phyloP scores from a whole-genome alignment of 2,329 filamentous ascomycete genomes.

The Pseudocercospora eumusae region DNA sequence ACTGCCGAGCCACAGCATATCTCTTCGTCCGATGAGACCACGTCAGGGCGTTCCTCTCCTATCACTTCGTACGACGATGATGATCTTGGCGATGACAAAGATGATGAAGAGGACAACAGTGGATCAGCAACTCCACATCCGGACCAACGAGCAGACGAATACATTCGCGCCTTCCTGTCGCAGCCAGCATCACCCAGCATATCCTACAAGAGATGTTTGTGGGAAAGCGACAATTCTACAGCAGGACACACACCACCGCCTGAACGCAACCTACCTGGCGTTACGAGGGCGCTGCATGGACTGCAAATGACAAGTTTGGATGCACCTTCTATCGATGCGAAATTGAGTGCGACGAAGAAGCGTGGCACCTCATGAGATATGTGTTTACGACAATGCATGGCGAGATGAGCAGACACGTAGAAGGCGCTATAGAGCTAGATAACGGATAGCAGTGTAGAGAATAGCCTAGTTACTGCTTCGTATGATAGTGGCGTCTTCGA shows the following conservation, averaged over 20 bases:
- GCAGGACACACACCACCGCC: conserved; percentile 15
- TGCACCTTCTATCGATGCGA: conserved; percentile 1
- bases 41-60: conserved; percentile 29
- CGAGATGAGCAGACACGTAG: too few species aligned
- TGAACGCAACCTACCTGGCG: conserved; percentile 17
- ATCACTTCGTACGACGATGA: conserved; percentile 30
- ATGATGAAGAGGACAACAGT: conserved; percentile 12
- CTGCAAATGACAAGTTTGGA: conserved; percentile 27
- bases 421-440: conserved; percentile 1
- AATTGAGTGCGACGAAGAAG: not conserved
- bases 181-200: conserved; percentile 30
- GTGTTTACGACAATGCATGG: not conserved
- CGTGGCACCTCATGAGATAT: not conserved
- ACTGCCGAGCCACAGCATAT: conserved; percentile 14
- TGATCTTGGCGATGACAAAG: conserved; percentile 23
- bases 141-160: conserved; percentile 15
- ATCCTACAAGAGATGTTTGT: conserved; percentile 26
- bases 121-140: not conserved
- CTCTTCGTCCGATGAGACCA: conserved; percentile 29
- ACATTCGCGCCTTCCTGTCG: conserved; percentile 25
- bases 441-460: too few species aligned
- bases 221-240: conserved; percentile 12
- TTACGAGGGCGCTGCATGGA: conserved; percentile 18
- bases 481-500: not conserved
- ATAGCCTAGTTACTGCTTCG: not conserved